These are phyloP conservation scores for Gossypium trilobum DNA, from an alignment of 441 rosid species.

Conservation along the genomic window DNA sequence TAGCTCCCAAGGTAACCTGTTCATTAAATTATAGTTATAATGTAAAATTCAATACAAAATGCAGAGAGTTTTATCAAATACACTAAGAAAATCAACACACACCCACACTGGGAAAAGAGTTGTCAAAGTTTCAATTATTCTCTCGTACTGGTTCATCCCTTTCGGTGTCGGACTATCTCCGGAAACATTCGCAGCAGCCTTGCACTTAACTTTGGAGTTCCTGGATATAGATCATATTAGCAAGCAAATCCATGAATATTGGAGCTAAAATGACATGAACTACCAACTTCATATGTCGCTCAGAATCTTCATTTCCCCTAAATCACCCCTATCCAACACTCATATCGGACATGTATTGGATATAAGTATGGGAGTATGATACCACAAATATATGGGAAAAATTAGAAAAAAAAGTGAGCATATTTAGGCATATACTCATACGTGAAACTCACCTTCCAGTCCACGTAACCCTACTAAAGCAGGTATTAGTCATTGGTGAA, in stretches of 20 bases:
- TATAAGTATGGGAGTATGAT: too few relatives aligned
- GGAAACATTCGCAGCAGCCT: conserved; percentile 51
- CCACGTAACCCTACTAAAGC: too few relatives aligned
- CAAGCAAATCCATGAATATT: too few relatives aligned
- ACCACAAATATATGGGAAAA: too few relatives aligned
- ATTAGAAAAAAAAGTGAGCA: too few relatives aligned
- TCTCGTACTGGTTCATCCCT: conserved; percentile 64
- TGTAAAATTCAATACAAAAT: background rate
- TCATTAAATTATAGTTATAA: conserved; percentile 16
- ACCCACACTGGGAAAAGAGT: conserved; percentile 92
- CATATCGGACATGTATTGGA: too few relatives aligned
- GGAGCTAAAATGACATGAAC: background rate
- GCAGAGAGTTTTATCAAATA: conserved; percentile 8
- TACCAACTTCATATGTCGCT: background rate
- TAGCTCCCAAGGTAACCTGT: conserved; percentile 76
- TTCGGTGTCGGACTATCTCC: conserved; percentile 47
- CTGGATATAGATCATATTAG: conserved; percentile 24
- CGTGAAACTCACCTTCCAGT: too few relatives aligned
- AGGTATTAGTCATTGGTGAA: too few relatives aligned
- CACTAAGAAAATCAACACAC: conserved; percentile 18
- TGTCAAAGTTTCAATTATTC: conserved; percentile 64
- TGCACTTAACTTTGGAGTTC: conserved; percentile 37
- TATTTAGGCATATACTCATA: too few relatives aligned
- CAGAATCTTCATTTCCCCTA: too few relatives aligned
- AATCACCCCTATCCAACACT: too few relatives aligned